Evolutionary conservation across 164 flowering plant genomes (phyloP).

Genomic region (Magnolia changhungtana): DNA sequence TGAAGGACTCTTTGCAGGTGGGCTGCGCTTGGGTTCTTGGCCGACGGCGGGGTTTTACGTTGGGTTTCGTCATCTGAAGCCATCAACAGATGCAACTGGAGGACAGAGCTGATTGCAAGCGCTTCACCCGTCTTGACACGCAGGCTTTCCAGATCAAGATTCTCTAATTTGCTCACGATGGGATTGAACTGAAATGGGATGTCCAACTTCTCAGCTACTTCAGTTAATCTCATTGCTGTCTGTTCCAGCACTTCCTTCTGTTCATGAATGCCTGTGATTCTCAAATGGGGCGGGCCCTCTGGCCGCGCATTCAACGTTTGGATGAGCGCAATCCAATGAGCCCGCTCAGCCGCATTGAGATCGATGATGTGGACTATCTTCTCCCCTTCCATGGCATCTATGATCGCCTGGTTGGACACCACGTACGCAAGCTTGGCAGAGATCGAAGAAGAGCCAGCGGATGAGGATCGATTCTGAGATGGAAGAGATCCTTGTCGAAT

Average conservation of each 20-base stretch:
- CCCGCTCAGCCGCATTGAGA: conserved; percentile 57
- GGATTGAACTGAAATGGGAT: conserved; percentile 80
- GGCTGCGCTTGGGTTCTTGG: conserved; percentile 36
- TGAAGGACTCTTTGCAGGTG: conserved; percentile 38
- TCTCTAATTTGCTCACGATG: conserved; percentile 54
- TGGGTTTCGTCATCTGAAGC: conserved; percentile 47
- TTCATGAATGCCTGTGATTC: conserved; percentile 75
- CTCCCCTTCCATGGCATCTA: conserved; percentile 91
- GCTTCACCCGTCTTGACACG: conserved; percentile 90
- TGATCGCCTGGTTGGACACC: conserved; percentile 70
- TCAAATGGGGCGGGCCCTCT: conserved; percentile 84
- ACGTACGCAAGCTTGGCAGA: conserved; percentile 65
- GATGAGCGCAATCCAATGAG: conserved; percentile 68
- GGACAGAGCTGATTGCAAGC: conserved; percentile 67
- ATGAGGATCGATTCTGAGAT: conserved; percentile 44
- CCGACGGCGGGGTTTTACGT: conserved; percentile 32
- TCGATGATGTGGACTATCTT: conserved; percentile 82
- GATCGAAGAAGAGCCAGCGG: conserved; percentile 56
- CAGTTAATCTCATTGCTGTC: conserved; percentile 51
- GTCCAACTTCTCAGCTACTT: conserved; percentile 75
- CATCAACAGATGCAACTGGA: conserved; percentile 66
- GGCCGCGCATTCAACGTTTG: conserved; percentile 63
- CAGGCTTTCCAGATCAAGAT: conserved; percentile 54
- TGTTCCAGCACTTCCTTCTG: conserved; percentile 72
- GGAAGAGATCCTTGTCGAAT: conserved; percentile 40